These are phyloP conservation scores for Yarrowia hollandica DNA, from an alignment of 805 yeast genomes.

Conservation along the genomic window DNA sequence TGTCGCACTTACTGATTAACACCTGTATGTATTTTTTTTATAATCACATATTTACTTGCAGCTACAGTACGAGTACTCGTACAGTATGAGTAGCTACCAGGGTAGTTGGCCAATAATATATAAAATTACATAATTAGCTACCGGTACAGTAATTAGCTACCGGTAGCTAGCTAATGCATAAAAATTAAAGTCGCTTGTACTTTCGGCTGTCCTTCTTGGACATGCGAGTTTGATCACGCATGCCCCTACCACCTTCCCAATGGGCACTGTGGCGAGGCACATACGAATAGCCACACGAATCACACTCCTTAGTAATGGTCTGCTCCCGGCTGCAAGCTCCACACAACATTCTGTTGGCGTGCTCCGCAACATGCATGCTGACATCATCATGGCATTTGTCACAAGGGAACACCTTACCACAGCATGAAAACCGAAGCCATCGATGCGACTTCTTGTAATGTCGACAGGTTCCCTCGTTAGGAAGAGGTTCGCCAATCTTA, in stretches of 20 bases:
- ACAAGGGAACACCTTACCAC: constrained; percentile 46
- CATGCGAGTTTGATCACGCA: constrained; percentile 45
- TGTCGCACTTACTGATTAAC: no score
- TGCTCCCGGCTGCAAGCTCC: constrained; percentile 69
- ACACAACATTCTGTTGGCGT: constrained; percentile 50
- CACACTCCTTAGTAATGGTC: constrained; percentile 52
- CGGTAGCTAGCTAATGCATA: neutral
- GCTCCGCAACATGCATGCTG: constrained; percentile 35
- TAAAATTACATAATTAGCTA: no score
- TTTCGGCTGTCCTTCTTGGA: constrained; percentile 47
- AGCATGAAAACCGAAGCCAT: constrained; percentile 49
- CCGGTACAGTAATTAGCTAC: no score
- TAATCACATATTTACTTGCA: no score
- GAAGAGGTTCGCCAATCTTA: constrained; percentile 86
- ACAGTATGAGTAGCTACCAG: no score
- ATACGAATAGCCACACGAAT: constrained; percentile 45
- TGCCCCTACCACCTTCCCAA: constrained; percentile 50
- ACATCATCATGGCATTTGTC: constrained; percentile 45
- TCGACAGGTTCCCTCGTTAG: constrained; percentile 67
- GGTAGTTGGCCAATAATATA: no score
- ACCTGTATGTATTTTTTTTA: no score
- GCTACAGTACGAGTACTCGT: no score
- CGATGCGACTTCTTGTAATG: constrained; percentile 46
- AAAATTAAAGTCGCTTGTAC: constrained; percentile 36
- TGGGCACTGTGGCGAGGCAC: constrained; percentile 42